Evolutionary conservation across 2,329 filamentous ascomycete genomes (phyloP), one percentile per base, ranked within the genome.

Genomic region (Aspergillus glaucus): DNA sequence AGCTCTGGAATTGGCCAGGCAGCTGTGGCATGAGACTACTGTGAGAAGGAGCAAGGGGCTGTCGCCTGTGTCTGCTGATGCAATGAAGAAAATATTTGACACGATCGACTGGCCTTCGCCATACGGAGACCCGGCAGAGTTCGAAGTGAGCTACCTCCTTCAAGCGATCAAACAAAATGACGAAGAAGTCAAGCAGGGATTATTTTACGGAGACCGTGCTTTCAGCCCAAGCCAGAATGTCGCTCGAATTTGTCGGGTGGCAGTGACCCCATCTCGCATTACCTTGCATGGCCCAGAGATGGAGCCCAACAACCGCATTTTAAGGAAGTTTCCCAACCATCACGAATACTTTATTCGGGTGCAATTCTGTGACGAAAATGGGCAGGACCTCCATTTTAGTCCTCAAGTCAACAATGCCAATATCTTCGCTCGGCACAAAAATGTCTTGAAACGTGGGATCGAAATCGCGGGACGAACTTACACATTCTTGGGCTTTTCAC

Each of bases 401-500:
- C 46, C 54, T 1, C 48, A 21, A 2, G 40, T 56, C 8, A 53
- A 55, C 45, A 51, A 58, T 6, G 52, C 56, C 17, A 44, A 54
- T 4, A 51, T 64, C 3, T 59, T 59, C 34, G 56, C 63, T 0
- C 79, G 84, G 0, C 91, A 90, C 64, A 78, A 79, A 46, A 53
- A 61, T 0, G 69, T 88, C 0, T 72, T 93, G 7, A 63, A 70
- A 2, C 59, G 73, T 0, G 83, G 82, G 0, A 79, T 94, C 24
- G 60, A 68, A 1, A 79, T 92, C 46, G 86, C 79, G 2, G 86
- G 82, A 0, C 74, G 82, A 10, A 61, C 66, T 1, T 89, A 82
- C 58, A 66, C 69, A 0, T 92, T 91, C 58, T 73, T 92, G 0
- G 87, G 87, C 0, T 92, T 90, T 64, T 90, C 86, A 0, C 85